Conservation (phyloP, 495 filamentous ascomycete genomes). For the Corynascus novoguineensis region DNA sequence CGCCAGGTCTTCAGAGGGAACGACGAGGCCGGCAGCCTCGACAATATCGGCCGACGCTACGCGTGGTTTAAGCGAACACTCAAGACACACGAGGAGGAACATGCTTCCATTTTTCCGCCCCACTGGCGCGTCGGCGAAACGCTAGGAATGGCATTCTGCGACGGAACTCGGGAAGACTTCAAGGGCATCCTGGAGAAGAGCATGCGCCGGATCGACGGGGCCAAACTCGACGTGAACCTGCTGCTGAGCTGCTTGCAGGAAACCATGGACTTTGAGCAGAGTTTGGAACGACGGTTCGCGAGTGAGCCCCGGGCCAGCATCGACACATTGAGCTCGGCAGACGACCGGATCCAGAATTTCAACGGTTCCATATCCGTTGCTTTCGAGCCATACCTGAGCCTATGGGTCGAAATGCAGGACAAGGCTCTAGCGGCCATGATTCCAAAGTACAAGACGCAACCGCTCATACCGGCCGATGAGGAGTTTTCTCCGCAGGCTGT, state of each 20-base stretch:
- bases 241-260: constrained; percentile 90
- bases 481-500: constrained; percentile 90
- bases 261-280: constrained; percentile 95
- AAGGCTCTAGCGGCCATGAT: constrained; percentile 80
- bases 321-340: constrained; percentile 78
- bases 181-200: constrained; percentile 85
- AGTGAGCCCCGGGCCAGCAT: constrained; percentile 76
- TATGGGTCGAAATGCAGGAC: constrained; percentile 97
- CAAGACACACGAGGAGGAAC: constrained; percentile 94
- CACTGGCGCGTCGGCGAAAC: constrained; percentile 88
- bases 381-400: constrained; percentile 91
- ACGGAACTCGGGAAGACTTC: constrained; percentile 92
- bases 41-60: constrained; percentile 93
- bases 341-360: constrained; percentile 73
- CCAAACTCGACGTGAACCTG: constrained; percentile 84
- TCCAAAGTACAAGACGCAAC: constrained; percentile 82
- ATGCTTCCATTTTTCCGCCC: constrained; percentile 78
- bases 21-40: constrained; percentile 92
- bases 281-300: constrained; percentile 76
- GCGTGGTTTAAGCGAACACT: constrained; percentile 95
- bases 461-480: constrained; percentile 74
- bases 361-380: constrained; percentile 92
- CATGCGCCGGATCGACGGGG: constrained; percentile 70
- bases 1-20: constrained; percentile 91
- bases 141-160: constrained; percentile 88